A percentile compares a stretch with the other conserved stretches of the same genome.
These are phyloP conservation scores for Yarrowia sp. DNA, from an alignment of 805 yeast genomes.

Conservation along the genomic window DNA sequence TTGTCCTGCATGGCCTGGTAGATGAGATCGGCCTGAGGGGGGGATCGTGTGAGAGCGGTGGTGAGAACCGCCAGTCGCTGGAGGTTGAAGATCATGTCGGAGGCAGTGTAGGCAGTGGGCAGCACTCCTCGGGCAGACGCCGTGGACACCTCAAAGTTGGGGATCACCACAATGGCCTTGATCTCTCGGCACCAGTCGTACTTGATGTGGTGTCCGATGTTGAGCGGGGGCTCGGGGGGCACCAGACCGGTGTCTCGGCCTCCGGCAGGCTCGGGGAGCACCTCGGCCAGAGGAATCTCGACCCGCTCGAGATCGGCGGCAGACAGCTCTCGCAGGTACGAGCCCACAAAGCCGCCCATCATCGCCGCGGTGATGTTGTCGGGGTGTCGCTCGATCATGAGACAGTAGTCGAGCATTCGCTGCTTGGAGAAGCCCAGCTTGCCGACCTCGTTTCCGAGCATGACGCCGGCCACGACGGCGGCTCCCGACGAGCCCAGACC, in stretches of 20 bases:
- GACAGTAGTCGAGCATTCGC: constrained; percentile 89
- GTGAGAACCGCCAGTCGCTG: constrained; percentile 94
- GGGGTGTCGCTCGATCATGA: constrained; percentile 98
- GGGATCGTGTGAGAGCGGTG: constrained; percentile 83
- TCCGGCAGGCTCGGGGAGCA: constrained; percentile 78
- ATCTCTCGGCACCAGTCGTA: constrained; percentile 83
- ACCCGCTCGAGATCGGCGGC: constrained; percentile 74
- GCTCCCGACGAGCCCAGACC: constrained; percentile 98
- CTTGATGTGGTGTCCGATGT: constrained; percentile 87
- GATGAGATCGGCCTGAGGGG: constrained; percentile 82
- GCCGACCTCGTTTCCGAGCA: constrained; percentile 87
- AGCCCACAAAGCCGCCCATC: constrained; percentile 99
- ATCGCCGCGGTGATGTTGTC: constrained; percentile 98
- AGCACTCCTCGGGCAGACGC: constrained; percentile 89
- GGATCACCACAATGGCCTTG: constrained; percentile 89
- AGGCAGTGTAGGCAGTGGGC: constrained; percentile 76
- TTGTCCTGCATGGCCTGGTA: constrained; percentile 97
- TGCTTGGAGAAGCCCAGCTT: constrained; percentile 72
- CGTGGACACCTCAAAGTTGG: constrained; percentile 92
- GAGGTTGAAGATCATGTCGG: constrained; percentile 88
- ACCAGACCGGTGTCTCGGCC: constrained; percentile 70
- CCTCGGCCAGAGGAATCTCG: constrained; percentile 84
- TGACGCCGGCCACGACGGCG: constrained; percentile 96
- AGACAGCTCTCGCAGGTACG: constrained; percentile 81
- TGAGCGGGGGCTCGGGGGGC: constrained; percentile 82